These are phyloP conservation scores for Fusarium annulatum DNA, from an alignment of 2,329 filamentous ascomycete species.

Conservation along the genomic window DNA sequence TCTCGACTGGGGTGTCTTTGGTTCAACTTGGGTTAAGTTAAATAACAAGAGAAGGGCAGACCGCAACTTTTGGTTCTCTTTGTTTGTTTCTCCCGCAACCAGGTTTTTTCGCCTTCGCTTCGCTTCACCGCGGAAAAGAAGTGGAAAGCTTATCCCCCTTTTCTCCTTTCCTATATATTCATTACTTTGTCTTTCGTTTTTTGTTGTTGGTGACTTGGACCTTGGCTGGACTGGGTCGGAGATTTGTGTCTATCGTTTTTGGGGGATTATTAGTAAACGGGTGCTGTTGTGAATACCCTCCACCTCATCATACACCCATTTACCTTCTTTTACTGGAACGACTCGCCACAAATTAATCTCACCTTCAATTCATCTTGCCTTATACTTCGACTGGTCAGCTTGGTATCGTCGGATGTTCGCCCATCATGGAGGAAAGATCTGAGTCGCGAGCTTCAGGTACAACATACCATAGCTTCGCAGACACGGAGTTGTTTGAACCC, in stretches of 20 bases:
- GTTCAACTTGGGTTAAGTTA: slow-evolving; percentile 19
- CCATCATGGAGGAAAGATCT: slow-evolving; percentile 49
- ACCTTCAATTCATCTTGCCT: neutral
- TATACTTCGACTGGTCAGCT: neutral
- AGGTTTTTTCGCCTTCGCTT: slow-evolving; percentile 24
- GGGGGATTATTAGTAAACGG: neutral
- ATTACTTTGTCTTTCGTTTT: neutral
- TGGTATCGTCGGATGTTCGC: slow-evolving; percentile 35
- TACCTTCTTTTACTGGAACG: slow-evolving; percentile 1
- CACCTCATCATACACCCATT: slow-evolving; percentile 1
- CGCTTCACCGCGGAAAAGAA: slow-evolving; percentile 38
- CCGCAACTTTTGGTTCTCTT: slow-evolving; percentile 40
- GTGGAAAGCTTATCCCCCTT: neutral
- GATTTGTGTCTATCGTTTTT: slow-evolving; percentile 40
- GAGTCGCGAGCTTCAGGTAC: slow-evolving; percentile 60
- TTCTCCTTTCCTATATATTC: neutral
- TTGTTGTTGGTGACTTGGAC: neutral
- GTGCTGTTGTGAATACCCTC: slow-evolving; percentile 28
- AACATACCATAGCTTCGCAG: slow-evolving; percentile 66
- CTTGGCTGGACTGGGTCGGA: slow-evolving; percentile 41
- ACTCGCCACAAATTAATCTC: slow-evolving; percentile 5
- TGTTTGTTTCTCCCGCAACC: slow-evolving; percentile 33
- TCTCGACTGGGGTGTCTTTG: neutral
- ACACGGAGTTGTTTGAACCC: slow-evolving; percentile 61
- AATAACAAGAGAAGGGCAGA: slow-evolving; percentile 38